phyloP scores from a whole-genome alignment of 1,139 yeast genomes.

The Eremothecium cymbalariae region DNA sequence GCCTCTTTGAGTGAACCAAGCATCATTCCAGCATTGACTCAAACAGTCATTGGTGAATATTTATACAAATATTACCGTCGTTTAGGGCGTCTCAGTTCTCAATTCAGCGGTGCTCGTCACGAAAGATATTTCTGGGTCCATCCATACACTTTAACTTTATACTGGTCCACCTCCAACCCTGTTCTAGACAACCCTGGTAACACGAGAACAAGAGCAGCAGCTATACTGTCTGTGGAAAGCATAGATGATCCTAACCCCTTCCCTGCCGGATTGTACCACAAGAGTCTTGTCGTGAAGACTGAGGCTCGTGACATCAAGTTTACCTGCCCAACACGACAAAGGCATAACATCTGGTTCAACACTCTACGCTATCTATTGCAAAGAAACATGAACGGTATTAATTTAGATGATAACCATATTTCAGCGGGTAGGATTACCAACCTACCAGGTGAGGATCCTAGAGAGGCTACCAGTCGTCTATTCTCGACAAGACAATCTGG shows the following conservation, averaged over 20 bases:
- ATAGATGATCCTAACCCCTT: constrained; percentile 80
- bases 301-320: constrained; percentile 61
- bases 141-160: constrained; percentile 83
- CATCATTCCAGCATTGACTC: constrained; percentile 83
- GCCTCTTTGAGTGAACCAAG: constrained; percentile 63
- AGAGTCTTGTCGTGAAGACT: constrained; percentile 71
- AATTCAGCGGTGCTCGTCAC: constrained; percentile 76
- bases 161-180: constrained; percentile 85
- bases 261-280: constrained; percentile 84
- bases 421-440: constrained; percentile 22
- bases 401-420: constrained; percentile 35
- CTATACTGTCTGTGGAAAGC: constrained; percentile 70
- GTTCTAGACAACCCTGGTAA: constrained; percentile 56
- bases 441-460: constrained; percentile 20
- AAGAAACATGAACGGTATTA: constrained; percentile 56
- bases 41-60: constrained; percentile 88
- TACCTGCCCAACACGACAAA: constrained; percentile 79
- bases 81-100: constrained; percentile 63
- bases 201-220: constrained; percentile 67
- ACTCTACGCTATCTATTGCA: constrained; percentile 71
- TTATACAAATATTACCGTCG: constrained; percentile 78
- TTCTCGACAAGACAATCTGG: constrained; percentile 13
- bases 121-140: constrained; percentile 95
- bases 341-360: constrained; percentile 89
- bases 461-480: constrained; percentile 12